Evolutionary conservation across 345 rosid species (phyloP).

Genomic region (Gossypium sturtianum): DNA sequence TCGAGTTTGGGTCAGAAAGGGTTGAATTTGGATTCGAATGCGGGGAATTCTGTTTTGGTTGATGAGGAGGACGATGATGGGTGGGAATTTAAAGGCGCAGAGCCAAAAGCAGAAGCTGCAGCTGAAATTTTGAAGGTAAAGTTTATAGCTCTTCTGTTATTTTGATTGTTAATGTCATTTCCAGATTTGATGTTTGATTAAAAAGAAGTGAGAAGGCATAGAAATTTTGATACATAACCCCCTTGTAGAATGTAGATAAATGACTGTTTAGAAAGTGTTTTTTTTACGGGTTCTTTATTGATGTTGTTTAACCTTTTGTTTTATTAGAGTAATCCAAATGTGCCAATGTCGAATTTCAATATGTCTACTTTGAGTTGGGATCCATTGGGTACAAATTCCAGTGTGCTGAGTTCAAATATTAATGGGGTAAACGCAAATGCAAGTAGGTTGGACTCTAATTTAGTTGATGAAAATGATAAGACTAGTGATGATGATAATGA

Average conservation of each 20-base stretch:
- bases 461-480: slow-evolving; percentile 12
- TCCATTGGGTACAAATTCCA: slow-evolving; percentile 22
- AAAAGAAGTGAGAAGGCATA: neutral
- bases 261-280: too few species aligned
- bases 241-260: neutral
- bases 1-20: slow-evolving; percentile 15
- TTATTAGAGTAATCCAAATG: slow-evolving; percentile 27
- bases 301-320: slow-evolving; percentile 4
- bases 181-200: neutral
- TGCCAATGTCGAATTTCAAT: slow-evolving; percentile 5
- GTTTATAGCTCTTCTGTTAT: neutral
- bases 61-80: slow-evolving; percentile 23
- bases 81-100: slow-evolving; percentile 40
- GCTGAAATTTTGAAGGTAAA: slow-evolving; percentile 27
- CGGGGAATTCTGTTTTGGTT: slow-evolving; percentile 10
- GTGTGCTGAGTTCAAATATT: slow-evolving; percentile 12
- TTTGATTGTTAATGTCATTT: neutral
- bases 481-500: neutral
- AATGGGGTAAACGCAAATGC: slow-evolving; percentile 16
- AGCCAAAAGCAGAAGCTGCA: neutral
- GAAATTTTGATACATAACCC: neutral
- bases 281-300: neutral
- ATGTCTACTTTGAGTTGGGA: slow-evolving; percentile 31
- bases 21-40: slow-evolving; percentile 21
- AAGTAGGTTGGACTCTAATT: slow-evolving; percentile 15